Evolutionary conservation across 2,329 filamentous ascomycete genomes (phyloP).

Genomic region (Harringtonia lauricola): DNA sequence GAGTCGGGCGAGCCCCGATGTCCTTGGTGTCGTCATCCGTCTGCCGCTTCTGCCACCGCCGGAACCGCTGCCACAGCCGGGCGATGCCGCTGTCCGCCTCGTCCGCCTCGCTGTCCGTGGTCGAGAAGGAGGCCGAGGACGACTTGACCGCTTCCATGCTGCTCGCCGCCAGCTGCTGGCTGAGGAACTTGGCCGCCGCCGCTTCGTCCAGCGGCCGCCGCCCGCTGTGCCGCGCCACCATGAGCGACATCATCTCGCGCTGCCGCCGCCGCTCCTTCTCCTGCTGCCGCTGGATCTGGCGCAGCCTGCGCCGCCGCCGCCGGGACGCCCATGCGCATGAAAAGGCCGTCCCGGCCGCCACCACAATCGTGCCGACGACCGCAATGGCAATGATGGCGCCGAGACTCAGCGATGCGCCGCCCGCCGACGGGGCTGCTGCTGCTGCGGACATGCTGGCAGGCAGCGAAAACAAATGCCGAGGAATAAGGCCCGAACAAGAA

Average conservation of each 20-base stretch:
- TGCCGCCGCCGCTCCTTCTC: conserved; percentile 3
- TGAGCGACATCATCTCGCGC: conserved; percentile 3
- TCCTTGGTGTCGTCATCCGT: conserved; percentile 2
- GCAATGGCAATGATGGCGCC: conserved; percentile 31
- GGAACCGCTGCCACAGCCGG: conserved; percentile 5
- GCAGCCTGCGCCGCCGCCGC: conserved; percentile 2
- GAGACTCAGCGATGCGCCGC: conserved; percentile 15
- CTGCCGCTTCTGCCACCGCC: too few species aligned
- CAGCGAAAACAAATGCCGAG: background rate
- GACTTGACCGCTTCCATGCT: conserved; percentile 3
- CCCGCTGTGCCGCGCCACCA: background rate
- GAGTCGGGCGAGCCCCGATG: background rate
- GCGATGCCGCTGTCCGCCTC: conserved; percentile 6
- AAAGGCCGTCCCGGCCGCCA: conserved; percentile 31
- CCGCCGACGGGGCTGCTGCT: background rate
- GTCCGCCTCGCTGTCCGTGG: conserved; percentile 6
- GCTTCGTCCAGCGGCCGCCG: background rate
- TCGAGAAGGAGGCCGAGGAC: conserved; percentile 2
- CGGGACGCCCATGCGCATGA: conserved; percentile 28
- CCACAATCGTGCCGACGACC: conserved; percentile 32
- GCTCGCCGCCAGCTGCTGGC: background rate
- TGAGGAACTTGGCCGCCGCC: background rate
- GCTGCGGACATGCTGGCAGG: background rate
- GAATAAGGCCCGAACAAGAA: too few species aligned
- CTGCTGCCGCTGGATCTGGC: background rate